Percentiles rank a stretch among this genome's conserved stretches.
phyloP scores from a whole-genome alignment of 73 alveolate genomes.

The Paramecium primaurelia region DNA sequence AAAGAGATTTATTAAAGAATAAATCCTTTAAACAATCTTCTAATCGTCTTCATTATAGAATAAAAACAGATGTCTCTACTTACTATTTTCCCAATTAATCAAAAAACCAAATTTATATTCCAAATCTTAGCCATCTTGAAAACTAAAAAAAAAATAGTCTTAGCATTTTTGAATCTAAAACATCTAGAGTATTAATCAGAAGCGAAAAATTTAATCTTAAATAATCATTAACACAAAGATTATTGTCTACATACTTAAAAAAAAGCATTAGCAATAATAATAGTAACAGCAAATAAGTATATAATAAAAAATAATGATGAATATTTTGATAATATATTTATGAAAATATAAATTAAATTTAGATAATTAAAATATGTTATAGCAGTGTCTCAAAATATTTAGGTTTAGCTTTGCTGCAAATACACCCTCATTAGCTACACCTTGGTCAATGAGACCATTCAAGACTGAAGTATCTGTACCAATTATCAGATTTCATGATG shows the following conservation, averaged over 20 bases:
- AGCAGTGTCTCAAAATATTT: not conserved
- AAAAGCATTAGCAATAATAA: not conserved
- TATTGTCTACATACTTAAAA: not conserved
- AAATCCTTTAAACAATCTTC: not conserved
- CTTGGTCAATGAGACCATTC: constrained; percentile 39
- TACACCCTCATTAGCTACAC: not conserved
- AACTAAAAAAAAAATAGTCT: not conserved
- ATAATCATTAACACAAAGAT: not conserved
- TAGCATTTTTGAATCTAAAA: not conserved
- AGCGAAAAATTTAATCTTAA: not conserved
- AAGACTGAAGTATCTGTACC: constrained; percentile 5
- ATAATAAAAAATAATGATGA: not conserved
- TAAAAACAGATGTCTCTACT: not conserved
- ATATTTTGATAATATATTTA: not conserved
- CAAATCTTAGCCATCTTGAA: not conserved
- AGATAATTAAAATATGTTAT: not conserved
- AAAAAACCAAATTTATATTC: not conserved
- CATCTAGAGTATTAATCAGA: not conserved
- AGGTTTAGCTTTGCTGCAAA: not conserved
- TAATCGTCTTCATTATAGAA: not conserved
- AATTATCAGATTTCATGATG: not conserved
- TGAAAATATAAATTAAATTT: not conserved
- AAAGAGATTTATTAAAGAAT: not conserved
- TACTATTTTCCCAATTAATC: not conserved
- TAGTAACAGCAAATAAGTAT: too few relatives aligned